phyloP scores from a whole-genome alignment of 2,329 filamentous ascomycete genomes.

The Xylariales sp. region DNA sequence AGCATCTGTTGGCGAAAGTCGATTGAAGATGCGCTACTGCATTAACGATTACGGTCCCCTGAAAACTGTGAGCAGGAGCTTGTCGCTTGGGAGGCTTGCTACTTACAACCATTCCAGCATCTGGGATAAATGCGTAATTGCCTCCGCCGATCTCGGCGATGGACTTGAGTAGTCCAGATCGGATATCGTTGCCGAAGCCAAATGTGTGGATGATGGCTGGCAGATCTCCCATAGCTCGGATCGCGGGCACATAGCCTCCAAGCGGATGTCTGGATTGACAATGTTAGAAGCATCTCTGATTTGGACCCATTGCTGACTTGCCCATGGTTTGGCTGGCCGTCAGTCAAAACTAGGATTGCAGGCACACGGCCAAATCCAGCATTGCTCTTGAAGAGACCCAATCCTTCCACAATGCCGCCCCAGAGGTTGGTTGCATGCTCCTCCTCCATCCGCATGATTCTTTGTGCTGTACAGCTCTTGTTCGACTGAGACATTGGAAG shows the following conservation, averaged over 20 bases:
- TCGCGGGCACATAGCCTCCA: conserved; percentile 50
- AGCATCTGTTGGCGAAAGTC: conserved; percentile 48
- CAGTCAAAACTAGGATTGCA: conserved; percentile 50
- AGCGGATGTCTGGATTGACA: conserved; percentile 35
- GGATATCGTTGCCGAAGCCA: conserved; percentile 46
- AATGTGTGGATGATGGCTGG: conserved; percentile 48
- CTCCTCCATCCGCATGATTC: conserved; percentile 38
- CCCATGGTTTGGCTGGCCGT: conserved; percentile 51
- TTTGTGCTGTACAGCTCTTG: conserved; percentile 37
- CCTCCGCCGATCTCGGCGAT: conserved; percentile 54
- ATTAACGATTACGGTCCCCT: conserved; percentile 57
- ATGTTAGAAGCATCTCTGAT: neutral
- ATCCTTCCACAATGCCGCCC: conserved; percentile 48
- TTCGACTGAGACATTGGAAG: conserved; percentile 40
- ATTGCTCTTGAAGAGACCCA: conserved; percentile 38
- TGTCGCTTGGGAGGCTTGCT: neutral
- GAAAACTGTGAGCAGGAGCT: neutral
- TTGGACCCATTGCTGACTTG: conserved; percentile 17
- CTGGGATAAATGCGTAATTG: conserved; percentile 57
- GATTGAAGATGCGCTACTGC: conserved; percentile 57
- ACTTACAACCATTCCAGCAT: conserved; percentile 54
- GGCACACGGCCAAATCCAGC: conserved; percentile 35
- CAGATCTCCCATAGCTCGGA: conserved; percentile 36
- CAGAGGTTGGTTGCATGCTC: conserved; percentile 49
- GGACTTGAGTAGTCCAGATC: conserved; percentile 52